Base-by-base conservation (phyloP, 805 yeast genomes). In the Yamadazyma olivae region DNA sequence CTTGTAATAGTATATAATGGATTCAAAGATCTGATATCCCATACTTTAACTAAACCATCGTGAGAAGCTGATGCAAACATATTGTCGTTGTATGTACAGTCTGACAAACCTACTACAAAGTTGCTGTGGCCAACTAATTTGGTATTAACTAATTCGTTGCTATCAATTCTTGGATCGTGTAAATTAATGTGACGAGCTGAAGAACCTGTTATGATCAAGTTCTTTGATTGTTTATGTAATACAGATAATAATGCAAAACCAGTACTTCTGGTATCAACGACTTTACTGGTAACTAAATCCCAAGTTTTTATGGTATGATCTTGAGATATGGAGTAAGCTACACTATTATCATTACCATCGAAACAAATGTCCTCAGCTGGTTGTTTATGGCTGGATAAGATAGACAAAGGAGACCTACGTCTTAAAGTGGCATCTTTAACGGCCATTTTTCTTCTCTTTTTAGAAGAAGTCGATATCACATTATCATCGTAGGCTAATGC, bases 171-270 rank as follows among this genome's bases (percentile, higher is more conserved):
- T 30, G 98, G 97, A 58, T 93, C 99, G 54, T 88, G 95, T 43
- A 93, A 70, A 36, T 89, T 82, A 45, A 93, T 90, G 61, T 93
- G 98, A 61, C 99, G 83, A n/a, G 97, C 97, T 9, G 96, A 83
- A 1, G 97, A 88, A n/a, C 99, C 99, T 39, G 91, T 78, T 6
- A 90, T 95, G 20, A 93, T 63, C 37, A 93, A 67, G 43, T 85
- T 77, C 35, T 81, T 65, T 33, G 75, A 70, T 5, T 85, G 77
- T 43, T 93, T 67, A 47, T 81, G 81, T 20, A 80, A 69, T 19
- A 90, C 61, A 0, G 96, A 85, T 30, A 90, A 71, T 44, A 93
- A 70, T 8, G 98, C 82, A 59, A 77, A 90, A 10, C 90, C 84
- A 0, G 98, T 89, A 15, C 84, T 75, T 60, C 84, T 82, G 3